These are phyloP conservation scores for Oryza nivara DNA, from an alignment of 176 grass and related monocot genomes.

Conservation along the genomic window DNA sequence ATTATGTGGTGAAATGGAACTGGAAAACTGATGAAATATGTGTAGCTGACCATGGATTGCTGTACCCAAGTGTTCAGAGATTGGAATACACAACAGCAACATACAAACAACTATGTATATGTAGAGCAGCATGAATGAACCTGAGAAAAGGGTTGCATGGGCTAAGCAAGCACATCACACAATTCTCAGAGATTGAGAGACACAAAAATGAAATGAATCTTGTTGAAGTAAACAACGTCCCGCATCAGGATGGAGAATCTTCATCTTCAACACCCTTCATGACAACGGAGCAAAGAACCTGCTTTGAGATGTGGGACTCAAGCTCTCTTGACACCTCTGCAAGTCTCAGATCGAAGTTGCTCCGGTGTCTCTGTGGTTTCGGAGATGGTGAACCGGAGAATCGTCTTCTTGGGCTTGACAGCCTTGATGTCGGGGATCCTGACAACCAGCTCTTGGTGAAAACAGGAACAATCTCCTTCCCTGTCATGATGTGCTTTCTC, in stretches of 20 bases:
- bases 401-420: slow-evolving; percentile 74
- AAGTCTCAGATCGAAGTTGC: slow-evolving; percentile 74
- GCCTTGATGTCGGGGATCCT: slow-evolving; percentile 53
- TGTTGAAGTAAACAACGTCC: background rate
- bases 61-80: slow-evolving; percentile 20
- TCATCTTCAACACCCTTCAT: slow-evolving; percentile 68
- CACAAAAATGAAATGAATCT: slow-evolving; percentile 22
- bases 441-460: slow-evolving; percentile 66
- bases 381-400: slow-evolving; percentile 79
- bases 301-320: slow-evolving; percentile 80
- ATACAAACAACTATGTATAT: slow-evolving; percentile 38
- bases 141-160: slow-evolving; percentile 27
- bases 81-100: background rate
- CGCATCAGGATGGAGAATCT: slow-evolving; percentile 48
- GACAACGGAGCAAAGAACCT: slow-evolving; percentile 78
- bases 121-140: slow-evolving; percentile 1
- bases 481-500: slow-evolving; percentile 43
- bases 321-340: slow-evolving; percentile 83
- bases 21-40: background rate
- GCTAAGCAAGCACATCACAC: slow-evolving; percentile 48
- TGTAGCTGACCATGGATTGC: background rate
- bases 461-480: slow-evolving; percentile 58
- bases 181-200: slow-evolving; percentile 42
- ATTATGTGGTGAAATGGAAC: background rate
- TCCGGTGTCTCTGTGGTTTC: slow-evolving; percentile 64